Evolutionary conservation across 1,139 yeast species (phyloP).

Genomic region (Geotrichum histeridarum): DNA sequence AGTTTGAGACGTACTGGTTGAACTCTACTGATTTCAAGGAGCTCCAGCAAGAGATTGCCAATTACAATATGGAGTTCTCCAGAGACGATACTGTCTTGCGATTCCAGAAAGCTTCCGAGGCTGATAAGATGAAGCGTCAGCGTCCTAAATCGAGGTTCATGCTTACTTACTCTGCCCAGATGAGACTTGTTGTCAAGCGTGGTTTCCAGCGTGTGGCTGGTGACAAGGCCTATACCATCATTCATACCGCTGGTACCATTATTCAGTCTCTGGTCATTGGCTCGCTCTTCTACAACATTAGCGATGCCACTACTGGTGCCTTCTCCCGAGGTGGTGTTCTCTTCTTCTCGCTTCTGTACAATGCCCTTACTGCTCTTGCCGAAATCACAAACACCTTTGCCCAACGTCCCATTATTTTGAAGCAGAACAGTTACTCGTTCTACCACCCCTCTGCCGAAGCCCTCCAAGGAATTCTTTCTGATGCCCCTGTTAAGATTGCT

Average conservation of each 20-base stretch:
- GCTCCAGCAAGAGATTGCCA: conserved; percentile 40
- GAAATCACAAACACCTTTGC: conserved; percentile 42
- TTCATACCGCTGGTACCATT: conserved; percentile 46
- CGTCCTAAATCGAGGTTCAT: conserved; percentile 37
- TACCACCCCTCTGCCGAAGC: conserved; percentile 46
- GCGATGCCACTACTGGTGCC: conserved; percentile 46
- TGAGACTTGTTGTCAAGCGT: conserved; percentile 40
- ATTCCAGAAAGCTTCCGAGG: conserved; percentile 16
- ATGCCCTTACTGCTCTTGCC: conserved; percentile 42
- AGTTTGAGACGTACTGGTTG: conserved; percentile 52
- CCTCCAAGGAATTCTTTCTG: conserved; percentile 36
- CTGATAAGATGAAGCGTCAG: conserved; percentile 34
- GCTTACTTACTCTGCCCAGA: conserved; percentile 37
- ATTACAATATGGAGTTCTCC: conserved; percentile 39
- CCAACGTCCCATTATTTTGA: conserved; percentile 41
- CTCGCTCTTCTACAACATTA: conserved; percentile 52
- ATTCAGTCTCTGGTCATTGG: conserved; percentile 49
- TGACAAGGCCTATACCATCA: conserved; percentile 48
- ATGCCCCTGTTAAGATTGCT: conserved; percentile 38
- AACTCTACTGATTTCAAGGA: conserved; percentile 45
- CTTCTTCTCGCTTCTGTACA: conserved; percentile 42
- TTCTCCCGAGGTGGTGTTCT: conserved; percentile 48
- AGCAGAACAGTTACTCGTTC: conserved; percentile 43
- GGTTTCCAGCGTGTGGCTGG: conserved; percentile 53
- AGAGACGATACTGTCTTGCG: conserved; percentile 33